Evolutionary conservation across 2,329 filamentous ascomycete genomes (phyloP), one percentile per base, ranked within the genome.

Genomic region (Thermomyces lanuginosus): DNA sequence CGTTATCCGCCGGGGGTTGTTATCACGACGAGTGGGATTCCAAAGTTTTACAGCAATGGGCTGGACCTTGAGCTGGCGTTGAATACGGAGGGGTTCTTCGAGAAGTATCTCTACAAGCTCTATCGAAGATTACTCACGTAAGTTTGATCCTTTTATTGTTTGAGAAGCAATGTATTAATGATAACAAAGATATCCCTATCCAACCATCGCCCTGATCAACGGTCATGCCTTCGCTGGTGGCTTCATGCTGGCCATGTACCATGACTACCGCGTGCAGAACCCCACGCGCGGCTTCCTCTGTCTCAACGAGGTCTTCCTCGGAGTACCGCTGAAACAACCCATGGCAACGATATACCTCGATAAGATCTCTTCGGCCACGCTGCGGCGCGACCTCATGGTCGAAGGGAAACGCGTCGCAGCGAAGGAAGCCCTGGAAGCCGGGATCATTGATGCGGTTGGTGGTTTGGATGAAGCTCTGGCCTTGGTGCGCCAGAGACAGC

Each of bases 1-100:
- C 63, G 63, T 28, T 63, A 76, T 41, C 61, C 67, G 0, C 65
- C 66, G n/a, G 80, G 80, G 27, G 78, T 84, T 4, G 62, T 89
- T 8, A 59, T 84, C 32, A 86, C 79, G 4, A 86, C 79, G 0
- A 78, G 72, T 21, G 68, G 64, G 24, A 76, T 84, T 32, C 48
- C 60, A 27, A 89, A 89, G 46, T 86, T 86, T 61, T 89, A 77
- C 58, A 75, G 67, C 49, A 86, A 86, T 53, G 80, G 80, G 0
- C 64, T 89, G n/a, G 77, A 89, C 48, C 65, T 84, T 8, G 62
- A 70, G 20, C 67, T 78, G 45, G 75, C 72, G n/a, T 43, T 61
- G 17, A 50, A 54, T 16, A 69, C 67, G 1, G 61, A 69, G 1
- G 61, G 61, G 3, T 86, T 77, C 58, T 69, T 71, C 41, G 54